phyloP scores from a whole-genome alignment of 805 yeast species.

The Cyberlindnera mycetangii region DNA sequence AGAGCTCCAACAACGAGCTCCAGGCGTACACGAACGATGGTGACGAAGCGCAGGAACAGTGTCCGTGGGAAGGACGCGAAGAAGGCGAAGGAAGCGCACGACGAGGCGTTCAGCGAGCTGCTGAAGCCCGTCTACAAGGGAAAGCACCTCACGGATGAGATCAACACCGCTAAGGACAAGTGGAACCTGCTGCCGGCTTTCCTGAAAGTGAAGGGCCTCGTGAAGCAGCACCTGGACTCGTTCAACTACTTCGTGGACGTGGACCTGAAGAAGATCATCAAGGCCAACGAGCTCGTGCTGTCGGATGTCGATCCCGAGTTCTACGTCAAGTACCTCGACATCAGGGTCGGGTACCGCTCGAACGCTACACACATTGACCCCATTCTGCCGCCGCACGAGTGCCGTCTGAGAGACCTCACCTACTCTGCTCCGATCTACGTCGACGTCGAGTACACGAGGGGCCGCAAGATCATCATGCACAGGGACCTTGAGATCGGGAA shows the following conservation, averaged over 20 bases:
- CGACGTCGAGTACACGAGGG: slow-evolving; percentile 96
- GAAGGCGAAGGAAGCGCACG: slow-evolving; percentile 28
- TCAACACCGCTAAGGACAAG: slow-evolving; percentile 89
- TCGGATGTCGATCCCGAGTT: slow-evolving; percentile 98
- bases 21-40: slow-evolving; percentile 19
- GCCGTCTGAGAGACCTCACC: slow-evolving; percentile 89
- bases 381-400: slow-evolving; percentile 86
- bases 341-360: slow-evolving; percentile 83
- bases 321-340: slow-evolving; percentile 88
- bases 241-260: slow-evolving; percentile 93
- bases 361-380: slow-evolving; percentile 53
- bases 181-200: slow-evolving; percentile 98
- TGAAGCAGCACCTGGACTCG: slow-evolving; percentile 97
- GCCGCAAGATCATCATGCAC: slow-evolving; percentile 86
- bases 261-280: slow-evolving; percentile 87
- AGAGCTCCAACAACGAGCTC: no score
- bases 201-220: slow-evolving; percentile 90
- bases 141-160: slow-evolving; percentile 79
- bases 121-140: slow-evolving; percentile 84
- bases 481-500: slow-evolving; percentile 92
- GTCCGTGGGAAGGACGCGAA: slow-evolving; percentile 7
- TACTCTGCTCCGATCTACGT: slow-evolving; percentile 95
- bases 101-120: slow-evolving; percentile 71
- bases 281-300: slow-evolving; percentile 84
- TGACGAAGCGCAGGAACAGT: slow-evolving; percentile 26